Percentiles rank a stretch among this genome's conserved stretches.
Evolutionary conservation across 352 stramenopile genomes (phyloP).

Genomic region (Globisporangium ultimum): DNA sequence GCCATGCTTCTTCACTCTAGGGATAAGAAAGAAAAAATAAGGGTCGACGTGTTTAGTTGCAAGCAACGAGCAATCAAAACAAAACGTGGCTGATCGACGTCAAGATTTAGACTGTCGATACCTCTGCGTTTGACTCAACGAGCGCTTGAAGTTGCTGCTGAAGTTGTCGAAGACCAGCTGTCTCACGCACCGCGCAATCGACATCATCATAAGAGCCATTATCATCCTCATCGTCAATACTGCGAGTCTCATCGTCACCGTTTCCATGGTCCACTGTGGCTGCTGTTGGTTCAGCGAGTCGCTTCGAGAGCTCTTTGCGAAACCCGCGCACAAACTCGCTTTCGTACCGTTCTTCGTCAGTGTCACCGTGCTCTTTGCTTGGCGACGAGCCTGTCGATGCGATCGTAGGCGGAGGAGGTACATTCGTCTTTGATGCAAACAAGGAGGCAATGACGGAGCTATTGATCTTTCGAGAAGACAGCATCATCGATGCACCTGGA

Average conservation of each 20-base stretch:
- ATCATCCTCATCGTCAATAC: background rate
- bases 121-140: slow-evolving; percentile 2
- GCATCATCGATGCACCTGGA: background rate
- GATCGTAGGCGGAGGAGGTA: background rate
- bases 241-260: background rate
- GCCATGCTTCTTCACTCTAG: slow-evolving; percentile 23
- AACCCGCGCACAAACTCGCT: slow-evolving; percentile 10
- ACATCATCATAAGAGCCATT: slow-evolving; percentile 1
- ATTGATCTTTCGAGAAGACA: background rate
- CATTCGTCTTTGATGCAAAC: background rate
- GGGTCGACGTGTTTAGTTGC: background rate
- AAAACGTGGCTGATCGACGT: background rate
- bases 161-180: background rate
- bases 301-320: slow-evolving; percentile 14
- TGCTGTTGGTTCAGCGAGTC: slow-evolving; percentile 3
- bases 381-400: background rate
- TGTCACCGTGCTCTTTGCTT: background rate
- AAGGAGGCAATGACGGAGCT: background rate
- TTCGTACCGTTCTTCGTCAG: background rate
- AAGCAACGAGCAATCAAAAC: background rate
- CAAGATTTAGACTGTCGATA: background rate
- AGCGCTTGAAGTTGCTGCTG: slow-evolving; percentile 6
- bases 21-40: background rate
- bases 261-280: background rate
- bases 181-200: background rate